Evolutionary conservation across 768 basidiomycete species (phyloP).

Genomic region (Rhodosporidiobolus odoratus): DNA sequence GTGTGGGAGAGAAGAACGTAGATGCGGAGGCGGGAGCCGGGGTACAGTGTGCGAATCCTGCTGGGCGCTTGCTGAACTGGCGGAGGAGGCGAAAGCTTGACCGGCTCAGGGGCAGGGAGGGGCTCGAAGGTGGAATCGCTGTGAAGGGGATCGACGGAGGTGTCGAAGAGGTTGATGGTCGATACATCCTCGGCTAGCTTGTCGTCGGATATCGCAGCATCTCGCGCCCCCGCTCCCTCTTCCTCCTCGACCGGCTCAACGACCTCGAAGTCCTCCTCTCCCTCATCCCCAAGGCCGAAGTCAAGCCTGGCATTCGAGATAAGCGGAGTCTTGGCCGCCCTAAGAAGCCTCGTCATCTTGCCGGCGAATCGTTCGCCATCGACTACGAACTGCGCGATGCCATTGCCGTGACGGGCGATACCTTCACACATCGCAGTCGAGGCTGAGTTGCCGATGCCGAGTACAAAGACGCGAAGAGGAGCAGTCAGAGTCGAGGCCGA

Average conservation of each 20-base stretch:
- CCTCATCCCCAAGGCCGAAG: conserved; percentile 47
- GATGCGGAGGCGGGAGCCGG: conserved; percentile 12
- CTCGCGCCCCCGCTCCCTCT: background rate
- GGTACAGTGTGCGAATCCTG: background rate
- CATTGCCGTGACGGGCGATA: conserved; percentile 57
- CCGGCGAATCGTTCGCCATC: conserved; percentile 52
- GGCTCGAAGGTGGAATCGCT: background rate
- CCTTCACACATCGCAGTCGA: conserved; percentile 56
- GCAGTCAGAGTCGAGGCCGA: background rate
- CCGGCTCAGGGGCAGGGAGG: background rate
- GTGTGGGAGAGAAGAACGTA: conserved; percentile 14
- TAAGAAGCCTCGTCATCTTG: conserved; percentile 55
- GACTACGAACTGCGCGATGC: conserved; percentile 53
- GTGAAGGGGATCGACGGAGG: conserved; percentile 4
- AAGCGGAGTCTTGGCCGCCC: conserved; percentile 53
- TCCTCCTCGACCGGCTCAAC: conserved; percentile 9
- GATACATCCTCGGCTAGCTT: conserved; percentile 6
- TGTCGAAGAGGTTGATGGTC: background rate
- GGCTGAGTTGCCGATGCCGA: conserved; percentile 56
- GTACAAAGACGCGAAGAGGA: conserved; percentile 54
- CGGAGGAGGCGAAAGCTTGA: conserved; percentile 29
- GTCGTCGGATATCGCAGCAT: background rate
- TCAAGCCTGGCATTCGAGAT: conserved; percentile 54
- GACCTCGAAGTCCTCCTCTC: conserved; percentile 29
- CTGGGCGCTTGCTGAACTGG: conserved; percentile 25